A percentile compares a stretch with the other conserved stretches of the same genome.
Evolutionary conservation across 2,329 filamentous ascomycete genomes (phyloP).

Genomic region (Fonsecaea multimorphosa): DNA sequence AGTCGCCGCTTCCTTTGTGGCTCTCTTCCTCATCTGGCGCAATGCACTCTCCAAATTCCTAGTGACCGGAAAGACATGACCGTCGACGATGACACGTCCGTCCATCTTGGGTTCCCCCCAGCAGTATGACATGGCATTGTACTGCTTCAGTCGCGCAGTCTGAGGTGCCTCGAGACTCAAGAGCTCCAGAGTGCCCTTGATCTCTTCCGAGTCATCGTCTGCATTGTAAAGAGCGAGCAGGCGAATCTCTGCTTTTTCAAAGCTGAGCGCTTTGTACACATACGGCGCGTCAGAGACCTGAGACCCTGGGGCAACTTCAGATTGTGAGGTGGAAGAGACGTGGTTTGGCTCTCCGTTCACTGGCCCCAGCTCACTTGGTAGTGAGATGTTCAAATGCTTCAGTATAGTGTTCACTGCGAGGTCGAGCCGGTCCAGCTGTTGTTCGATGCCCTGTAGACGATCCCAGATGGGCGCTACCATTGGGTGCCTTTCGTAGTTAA

Average conservation of each 20-base stretch:
- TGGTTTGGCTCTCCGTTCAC: background rate
- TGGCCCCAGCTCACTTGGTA: background rate
- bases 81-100: slow-evolving; percentile 9
- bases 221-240: slow-evolving; percentile 13
- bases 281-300: slow-evolving; percentile 4
- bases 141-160: slow-evolving; percentile 8
- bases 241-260: slow-evolving; percentile 13
- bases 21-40: slow-evolving; percentile 14
- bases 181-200: slow-evolving; percentile 1
- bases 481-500: slow-evolving; percentile 11
- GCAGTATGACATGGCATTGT: slow-evolving; percentile 23
- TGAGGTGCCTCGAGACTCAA: slow-evolving; percentile 2
- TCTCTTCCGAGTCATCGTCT: slow-evolving; percentile 8
- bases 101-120: slow-evolving; percentile 19
- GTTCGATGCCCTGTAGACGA: slow-evolving; percentile 16
- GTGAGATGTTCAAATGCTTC: slow-evolving; percentile 12
- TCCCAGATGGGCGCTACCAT: slow-evolving; percentile 20
- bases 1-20: background rate
- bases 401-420: slow-evolving; percentile 12
- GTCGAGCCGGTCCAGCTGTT: slow-evolving; percentile 13
- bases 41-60: slow-evolving; percentile 14
- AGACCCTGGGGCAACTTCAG: too few species aligned
- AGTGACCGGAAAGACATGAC: slow-evolving; percentile 9
- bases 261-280: slow-evolving; percentile 13
- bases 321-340: background rate